Evolutionary conservation across 495 filamentous ascomycete genomes (phyloP).

Genomic region (Neurospora pannonica): DNA sequence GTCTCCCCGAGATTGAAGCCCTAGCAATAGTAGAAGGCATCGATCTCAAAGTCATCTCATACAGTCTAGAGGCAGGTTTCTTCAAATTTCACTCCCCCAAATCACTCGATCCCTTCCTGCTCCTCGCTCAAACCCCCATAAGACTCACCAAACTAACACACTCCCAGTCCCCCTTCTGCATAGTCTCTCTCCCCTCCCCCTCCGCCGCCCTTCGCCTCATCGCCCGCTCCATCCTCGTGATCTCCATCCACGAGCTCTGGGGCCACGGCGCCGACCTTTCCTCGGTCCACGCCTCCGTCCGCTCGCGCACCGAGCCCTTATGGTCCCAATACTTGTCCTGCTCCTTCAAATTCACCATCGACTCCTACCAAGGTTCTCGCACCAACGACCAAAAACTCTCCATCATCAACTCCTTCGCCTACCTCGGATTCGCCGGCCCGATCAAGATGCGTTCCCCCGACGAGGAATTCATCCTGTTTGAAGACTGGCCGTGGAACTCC

Average conservation of each 20-base stretch:
- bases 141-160: constrained; percentile 1
- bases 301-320: constrained; percentile 40
- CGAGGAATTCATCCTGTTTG: constrained; percentile 66
- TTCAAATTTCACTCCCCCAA: not conserved
- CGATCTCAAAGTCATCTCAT: constrained; percentile 60
- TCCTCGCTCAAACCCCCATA: constrained; percentile 4
- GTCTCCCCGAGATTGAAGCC: constrained; percentile 75
- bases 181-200: constrained; percentile 59
- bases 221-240: constrained; percentile 65
- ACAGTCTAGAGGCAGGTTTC: constrained; percentile 56
- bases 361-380: constrained; percentile 65
- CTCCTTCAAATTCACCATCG: constrained; percentile 76
- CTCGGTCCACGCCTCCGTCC: constrained; percentile 57
- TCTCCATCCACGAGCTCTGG: constrained; percentile 84
- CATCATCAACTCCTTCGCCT: constrained; percentile 74
- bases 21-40: constrained; percentile 61
- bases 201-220: constrained; percentile 57
- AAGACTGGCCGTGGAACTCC: constrained; percentile 57
- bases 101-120: not conserved
- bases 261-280: constrained; percentile 58
- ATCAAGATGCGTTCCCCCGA: constrained; percentile 66
- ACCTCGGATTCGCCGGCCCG: constrained; percentile 64
- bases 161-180: constrained; percentile 74
- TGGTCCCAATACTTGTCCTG: constrained; percentile 53
- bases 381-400: constrained; percentile 44